Percentiles rank a stretch among this genome's conserved stretches.
phyloP scores from a whole-genome alignment of 805 yeast genomes.

The Blastobotrys terrestris region DNA sequence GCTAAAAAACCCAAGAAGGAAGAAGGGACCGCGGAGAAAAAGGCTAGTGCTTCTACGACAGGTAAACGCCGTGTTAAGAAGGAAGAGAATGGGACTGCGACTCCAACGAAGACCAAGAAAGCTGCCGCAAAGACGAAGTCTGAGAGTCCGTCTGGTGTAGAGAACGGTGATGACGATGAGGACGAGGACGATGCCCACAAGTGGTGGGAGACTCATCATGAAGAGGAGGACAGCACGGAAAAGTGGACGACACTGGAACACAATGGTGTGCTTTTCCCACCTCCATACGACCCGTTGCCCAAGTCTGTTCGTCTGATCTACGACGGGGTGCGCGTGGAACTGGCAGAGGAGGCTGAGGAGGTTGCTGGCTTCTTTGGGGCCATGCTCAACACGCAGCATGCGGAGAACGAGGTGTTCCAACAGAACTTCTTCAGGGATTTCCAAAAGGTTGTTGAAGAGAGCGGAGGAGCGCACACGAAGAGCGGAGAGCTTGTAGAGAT shows the following conservation, averaged over 20 bases:
- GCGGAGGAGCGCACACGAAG: constrained; percentile 51
- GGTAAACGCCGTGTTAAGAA: not conserved
- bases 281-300: constrained; percentile 84
- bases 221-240: constrained; percentile 59
- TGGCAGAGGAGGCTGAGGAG: constrained; percentile 85
- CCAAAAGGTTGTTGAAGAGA: constrained; percentile 54
- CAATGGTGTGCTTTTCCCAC: constrained; percentile 90
- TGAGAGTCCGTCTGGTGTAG: constrained; percentile 7
- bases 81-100: constrained; percentile 6
- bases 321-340: constrained; percentile 64
- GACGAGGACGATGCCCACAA: constrained; percentile 60
- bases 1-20: constrained; percentile 6
- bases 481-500: constrained; percentile 38
- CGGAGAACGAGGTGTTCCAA: constrained; percentile 77
- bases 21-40: constrained; percentile 2
- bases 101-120: constrained; percentile 6
- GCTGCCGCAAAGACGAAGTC: constrained; percentile 12
- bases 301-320: constrained; percentile 66
- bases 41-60: not conserved
- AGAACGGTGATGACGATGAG: constrained; percentile 35
- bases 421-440: constrained; percentile 84
- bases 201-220: constrained; percentile 74
- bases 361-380: constrained; percentile 96
- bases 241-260: constrained; percentile 88
- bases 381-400: constrained; percentile 81